Evolutionary conservation across 768 basidiomycete species (phyloP), one percentile per base, ranked within the genome.

Genomic region (Rhizopogon vulgaris): DNA sequence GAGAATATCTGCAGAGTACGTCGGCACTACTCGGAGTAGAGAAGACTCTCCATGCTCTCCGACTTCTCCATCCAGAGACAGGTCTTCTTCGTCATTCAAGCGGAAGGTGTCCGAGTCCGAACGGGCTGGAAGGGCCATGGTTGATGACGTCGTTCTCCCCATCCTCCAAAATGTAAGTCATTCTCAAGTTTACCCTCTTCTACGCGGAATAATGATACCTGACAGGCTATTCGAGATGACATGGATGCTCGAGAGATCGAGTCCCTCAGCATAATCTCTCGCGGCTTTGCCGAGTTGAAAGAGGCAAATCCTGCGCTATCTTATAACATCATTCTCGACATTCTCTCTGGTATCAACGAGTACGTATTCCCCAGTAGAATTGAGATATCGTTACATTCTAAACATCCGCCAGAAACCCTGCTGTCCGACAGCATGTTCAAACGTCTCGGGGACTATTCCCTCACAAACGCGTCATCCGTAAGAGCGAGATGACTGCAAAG

Each of bases 321-420:
- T 0, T 95, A 96, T 65, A 85, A 83, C 55, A 73, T 95, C 41
- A 80, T 98, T 38, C 82, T 94, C 50, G 94, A 97, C 62, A 82
- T 98, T 38, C 74, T 98, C 9, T 79, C 86, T 34, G 93, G 90
- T 12, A 87, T 98, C 64, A 90, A 95, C 66, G 89, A 92, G 94
- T 94, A 67, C 56, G 89, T 78, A 14, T 46, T 56, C 38, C 18
- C 55, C 34, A 27, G 22, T 22, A 10, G 27, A 47, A 15, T 22
- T 42, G 15, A 27, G 45, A 49, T 38, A 41, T 6, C 3, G 45
- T 38, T 47, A 27, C 25, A 53, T 54, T 34, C 52, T 57, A 43
- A 42, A 42, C 38, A 37, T 54, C 10, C n/a, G 38, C 18, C 60
- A 95, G 93, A 54, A 93, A 90, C 64, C 51, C 78, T 28, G 73